A percentile compares a stretch with the other conserved stretches of the same genome.
Conservation (phyloP, 2,329 filamentous ascomycete species). For the Coleophoma crateriformis region DNA sequence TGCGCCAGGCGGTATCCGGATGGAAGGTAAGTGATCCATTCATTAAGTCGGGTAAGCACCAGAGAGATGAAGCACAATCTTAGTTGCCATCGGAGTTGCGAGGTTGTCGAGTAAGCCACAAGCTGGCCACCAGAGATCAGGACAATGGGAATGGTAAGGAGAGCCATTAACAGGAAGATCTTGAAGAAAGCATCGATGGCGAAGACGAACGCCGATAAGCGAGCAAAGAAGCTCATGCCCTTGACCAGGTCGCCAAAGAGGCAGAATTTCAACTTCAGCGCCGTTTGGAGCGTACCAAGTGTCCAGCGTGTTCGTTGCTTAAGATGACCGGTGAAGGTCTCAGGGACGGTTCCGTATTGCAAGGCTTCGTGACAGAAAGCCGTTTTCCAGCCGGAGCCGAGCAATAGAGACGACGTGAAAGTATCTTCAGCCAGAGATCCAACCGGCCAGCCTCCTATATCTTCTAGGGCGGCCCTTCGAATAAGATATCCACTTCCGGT, state of each 20-base stretch:
- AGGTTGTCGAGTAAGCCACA: conserved; percentile 46
- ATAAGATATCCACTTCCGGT: conserved; percentile 59
- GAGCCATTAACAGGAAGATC: conserved; percentile 45
- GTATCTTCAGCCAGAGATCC: conserved; percentile 57
- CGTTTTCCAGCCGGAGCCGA: conserved; percentile 57
- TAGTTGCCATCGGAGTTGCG: conserved; percentile 53
- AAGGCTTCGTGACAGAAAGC: conserved; percentile 54
- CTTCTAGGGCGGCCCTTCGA: conserved; percentile 52
- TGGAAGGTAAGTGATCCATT: conserved; percentile 52
- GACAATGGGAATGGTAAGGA: conserved; percentile 55
- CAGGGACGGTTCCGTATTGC: conserved; percentile 54
- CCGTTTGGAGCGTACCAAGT: conserved; percentile 52
- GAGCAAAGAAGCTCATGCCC: conserved; percentile 49
- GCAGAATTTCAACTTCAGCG: conserved; percentile 55
- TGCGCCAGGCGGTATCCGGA: conserved; percentile 55
- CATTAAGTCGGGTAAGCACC: conserved; percentile 47
- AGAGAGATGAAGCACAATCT: conserved; percentile 47
- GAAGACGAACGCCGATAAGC: conserved; percentile 54
- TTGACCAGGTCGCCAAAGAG: conserved; percentile 46
- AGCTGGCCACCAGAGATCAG: conserved; percentile 50
- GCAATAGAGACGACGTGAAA: conserved; percentile 50
- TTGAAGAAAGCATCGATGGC: conserved; percentile 50
- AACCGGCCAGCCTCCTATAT: conserved; percentile 56
- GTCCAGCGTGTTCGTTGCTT: conserved; percentile 54
- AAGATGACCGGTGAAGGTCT: conserved; percentile 47